These are phyloP conservation scores for Candida frijolesensis DNA, from an alignment of 1,139 yeast genomes.

Conservation along the genomic window DNA sequence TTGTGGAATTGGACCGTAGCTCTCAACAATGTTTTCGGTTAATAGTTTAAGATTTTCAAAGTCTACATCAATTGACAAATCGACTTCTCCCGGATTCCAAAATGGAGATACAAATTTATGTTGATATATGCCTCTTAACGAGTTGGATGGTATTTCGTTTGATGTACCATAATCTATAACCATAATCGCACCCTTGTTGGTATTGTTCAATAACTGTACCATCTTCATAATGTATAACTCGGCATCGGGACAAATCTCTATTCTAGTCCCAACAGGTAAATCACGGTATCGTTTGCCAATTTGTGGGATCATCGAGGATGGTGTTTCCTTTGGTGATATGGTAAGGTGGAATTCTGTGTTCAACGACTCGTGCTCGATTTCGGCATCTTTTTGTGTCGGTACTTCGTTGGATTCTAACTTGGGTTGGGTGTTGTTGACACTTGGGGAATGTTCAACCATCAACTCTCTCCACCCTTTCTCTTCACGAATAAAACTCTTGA, in stretches of 20 bases:
- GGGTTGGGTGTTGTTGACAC: slow-evolving; percentile 43
- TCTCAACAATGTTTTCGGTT: slow-evolving; percentile 17
- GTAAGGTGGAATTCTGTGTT: slow-evolving; percentile 60
- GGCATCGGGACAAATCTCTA: slow-evolving; percentile 79
- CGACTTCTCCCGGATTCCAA: slow-evolving; percentile 74
- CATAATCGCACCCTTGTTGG: slow-evolving; percentile 62
- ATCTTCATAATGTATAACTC: slow-evolving; percentile 53
- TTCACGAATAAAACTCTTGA: slow-evolving; percentile 66
- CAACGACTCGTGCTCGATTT: slow-evolving; percentile 18
- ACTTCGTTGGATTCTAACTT: slow-evolving; percentile 24
- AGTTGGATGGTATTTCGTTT: slow-evolving; percentile 53
- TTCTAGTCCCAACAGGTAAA: slow-evolving; percentile 57
- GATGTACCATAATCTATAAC: slow-evolving; percentile 79
- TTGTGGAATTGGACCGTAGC: slow-evolving; percentile 69
- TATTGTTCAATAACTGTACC: slow-evolving; percentile 40
- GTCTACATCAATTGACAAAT: slow-evolving; percentile 83
- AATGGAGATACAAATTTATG: slow-evolving; percentile 83
- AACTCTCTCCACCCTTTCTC: slow-evolving; percentile 82
- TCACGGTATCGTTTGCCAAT: slow-evolving; percentile 53
- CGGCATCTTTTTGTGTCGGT: slow-evolving; percentile 3
- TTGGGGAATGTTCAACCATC: slow-evolving; percentile 57
- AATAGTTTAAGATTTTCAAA: slow-evolving; percentile 53
- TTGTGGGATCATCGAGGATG: slow-evolving; percentile 62
- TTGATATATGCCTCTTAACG: slow-evolving; percentile 72
- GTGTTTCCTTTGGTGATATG: slow-evolving; percentile 61